Percentiles rank a stretch among this genome's conserved stretches.
phyloP scores from a whole-genome alignment of 2,329 filamentous ascomycete species.

The Onygenales sp. region DNA sequence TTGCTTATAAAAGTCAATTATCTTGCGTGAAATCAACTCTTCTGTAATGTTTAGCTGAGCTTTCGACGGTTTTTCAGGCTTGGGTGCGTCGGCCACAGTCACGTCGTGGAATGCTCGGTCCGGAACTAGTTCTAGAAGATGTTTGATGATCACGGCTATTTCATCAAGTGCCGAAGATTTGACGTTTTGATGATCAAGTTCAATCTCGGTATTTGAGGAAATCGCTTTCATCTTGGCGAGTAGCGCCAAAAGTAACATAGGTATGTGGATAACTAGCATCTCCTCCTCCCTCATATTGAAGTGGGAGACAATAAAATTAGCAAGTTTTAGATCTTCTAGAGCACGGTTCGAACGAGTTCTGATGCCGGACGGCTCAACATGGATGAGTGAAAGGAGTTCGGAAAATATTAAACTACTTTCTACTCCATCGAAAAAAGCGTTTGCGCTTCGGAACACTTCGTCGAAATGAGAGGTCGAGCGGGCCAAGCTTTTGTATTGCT shows the following conservation, averaged over 20 bases:
- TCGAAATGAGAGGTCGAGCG: conserved; percentile 61
- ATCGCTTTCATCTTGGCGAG: conserved; percentile 38
- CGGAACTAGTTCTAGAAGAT: conserved; percentile 55
- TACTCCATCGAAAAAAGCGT: conserved; percentile 93
- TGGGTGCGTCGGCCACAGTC: not conserved
- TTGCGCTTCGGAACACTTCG: conserved; percentile 86
- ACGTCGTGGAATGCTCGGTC: conserved; percentile 46
- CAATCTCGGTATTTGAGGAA: conserved; percentile 11
- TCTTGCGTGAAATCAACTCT: conserved; percentile 47
- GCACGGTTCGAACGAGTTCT: conserved; percentile 39
- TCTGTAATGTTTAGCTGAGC: conserved; percentile 10
- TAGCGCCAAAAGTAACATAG: conserved; percentile 60
- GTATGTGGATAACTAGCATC: conserved; percentile 81
- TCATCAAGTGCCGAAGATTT: conserved; percentile 21
- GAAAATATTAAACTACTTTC: conserved; percentile 90
- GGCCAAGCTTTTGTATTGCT: conserved; percentile 59
- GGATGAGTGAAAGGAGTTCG: conserved; percentile 62
- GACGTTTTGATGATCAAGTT: conserved; percentile 8
- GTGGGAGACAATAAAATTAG: conserved; percentile 71
- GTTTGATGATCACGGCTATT: conserved; percentile 38
- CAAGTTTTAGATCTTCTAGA: conserved; percentile 57
- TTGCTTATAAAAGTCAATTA: conserved; percentile 58
- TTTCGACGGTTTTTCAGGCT: not conserved
- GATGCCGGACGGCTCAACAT: conserved; percentile 43
- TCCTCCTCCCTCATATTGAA: conserved; percentile 96